Conservation (phyloP, 2,329 filamentous ascomycete species). For the Immersiporthe knoxdaviesiana region DNA sequence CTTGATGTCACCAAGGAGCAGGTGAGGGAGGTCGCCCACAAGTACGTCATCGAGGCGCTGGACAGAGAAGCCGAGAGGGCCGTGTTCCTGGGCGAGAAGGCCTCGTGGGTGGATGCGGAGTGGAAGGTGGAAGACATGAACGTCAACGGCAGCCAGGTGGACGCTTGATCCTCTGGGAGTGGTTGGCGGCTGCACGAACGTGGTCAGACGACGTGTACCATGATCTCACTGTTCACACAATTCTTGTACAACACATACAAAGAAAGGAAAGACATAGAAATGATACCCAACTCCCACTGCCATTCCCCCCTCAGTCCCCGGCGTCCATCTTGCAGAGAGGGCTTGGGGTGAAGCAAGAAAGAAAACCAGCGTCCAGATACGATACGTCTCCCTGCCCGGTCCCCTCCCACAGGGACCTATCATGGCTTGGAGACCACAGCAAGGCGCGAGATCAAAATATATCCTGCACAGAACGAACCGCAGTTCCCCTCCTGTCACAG, state of each 20-base stretch:
- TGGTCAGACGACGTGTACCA: no score
- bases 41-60: constrained; percentile 73
- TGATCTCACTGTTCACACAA: constrained; percentile 30
- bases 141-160: constrained; percentile 48
- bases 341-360: neutral
- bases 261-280: constrained; percentile 26
- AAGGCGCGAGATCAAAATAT: constrained; percentile 60
- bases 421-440: constrained; percentile 63
- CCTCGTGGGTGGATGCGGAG: constrained; percentile 71
- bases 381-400: constrained; percentile 62
- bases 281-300: constrained; percentile 30
- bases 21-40: constrained; percentile 79
- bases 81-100: constrained; percentile 81
- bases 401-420: constrained; percentile 28
- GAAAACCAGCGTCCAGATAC: constrained; percentile 60
- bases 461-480: constrained; percentile 30
- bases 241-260: constrained; percentile 17
- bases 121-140: constrained; percentile 83
- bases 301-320: constrained; percentile 2
- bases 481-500: constrained; percentile 9
- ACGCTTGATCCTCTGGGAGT: neutral
- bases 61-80: constrained; percentile 63
- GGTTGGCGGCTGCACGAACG: constrained; percentile 1
- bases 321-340: neutral
- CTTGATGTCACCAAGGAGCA: constrained; percentile 83